Conservation (phyloP, 352 stramenopile species). For the Blastocystis sp. region DNA sequence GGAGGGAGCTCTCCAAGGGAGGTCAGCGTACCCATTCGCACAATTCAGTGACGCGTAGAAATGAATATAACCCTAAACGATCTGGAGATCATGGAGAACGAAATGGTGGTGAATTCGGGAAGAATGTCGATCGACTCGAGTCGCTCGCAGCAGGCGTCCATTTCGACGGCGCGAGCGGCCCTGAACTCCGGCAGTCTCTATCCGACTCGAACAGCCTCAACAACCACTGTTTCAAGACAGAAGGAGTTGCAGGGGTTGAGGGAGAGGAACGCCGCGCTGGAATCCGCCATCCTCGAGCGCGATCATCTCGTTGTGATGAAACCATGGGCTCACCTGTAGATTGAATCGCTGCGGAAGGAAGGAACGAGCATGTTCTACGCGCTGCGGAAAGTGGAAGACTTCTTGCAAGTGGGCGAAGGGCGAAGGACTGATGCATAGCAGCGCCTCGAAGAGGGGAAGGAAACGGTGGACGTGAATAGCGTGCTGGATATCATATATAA, state of each 20-base stretch:
- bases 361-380: conserved; percentile 62
- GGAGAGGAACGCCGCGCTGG: background rate
- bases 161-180: background rate
- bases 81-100: conserved; percentile 13
- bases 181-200: no score
- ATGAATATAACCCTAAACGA: background rate
- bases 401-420: background rate
- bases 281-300: background rate
- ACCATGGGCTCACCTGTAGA: background rate
- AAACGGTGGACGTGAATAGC: conserved; percentile 8
- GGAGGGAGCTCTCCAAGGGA: conserved; percentile 1
- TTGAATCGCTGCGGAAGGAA: conserved; percentile 40
- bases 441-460: background rate
- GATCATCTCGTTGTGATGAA: background rate
- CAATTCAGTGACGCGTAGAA: background rate
- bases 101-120: conserved; percentile 29
- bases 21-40: conserved; percentile 6
- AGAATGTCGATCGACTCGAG: background rate
- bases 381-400: conserved; percentile 40
- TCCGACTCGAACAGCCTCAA: no score
- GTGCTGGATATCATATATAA: conserved; percentile 55
- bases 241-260: conserved; percentile 1
- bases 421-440: background rate
- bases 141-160: background rate
- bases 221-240: background rate